Evolutionary conservation across 768 basidiomycete species (phyloP).

Genomic region (Naematelia encephala): DNA sequence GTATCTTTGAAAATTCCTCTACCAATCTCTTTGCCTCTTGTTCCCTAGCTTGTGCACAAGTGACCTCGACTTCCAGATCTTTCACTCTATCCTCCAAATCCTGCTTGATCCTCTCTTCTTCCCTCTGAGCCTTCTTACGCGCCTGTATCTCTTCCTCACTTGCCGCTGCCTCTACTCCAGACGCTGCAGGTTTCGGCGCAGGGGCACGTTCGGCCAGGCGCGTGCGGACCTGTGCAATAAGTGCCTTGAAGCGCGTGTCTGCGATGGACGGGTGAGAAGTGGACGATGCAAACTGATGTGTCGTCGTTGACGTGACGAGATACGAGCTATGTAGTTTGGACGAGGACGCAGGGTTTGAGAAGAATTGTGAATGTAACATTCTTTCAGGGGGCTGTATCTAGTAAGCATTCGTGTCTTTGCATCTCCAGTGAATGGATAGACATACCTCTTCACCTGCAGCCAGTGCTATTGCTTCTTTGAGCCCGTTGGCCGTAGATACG

Average conservation of each 20-base stretch:
- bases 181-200: constrained; percentile 8
- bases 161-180: not conserved
- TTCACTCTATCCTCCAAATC: constrained; percentile 43
- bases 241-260: constrained; percentile 31
- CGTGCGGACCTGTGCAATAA: constrained; percentile 31
- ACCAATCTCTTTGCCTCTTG: constrained; percentile 37
- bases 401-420: not conserved
- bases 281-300: constrained; percentile 33
- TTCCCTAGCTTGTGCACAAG: constrained; percentile 31
- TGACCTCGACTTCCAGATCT: constrained; percentile 44
- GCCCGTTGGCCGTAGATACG: constrained; percentile 41
- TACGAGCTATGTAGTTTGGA: constrained; percentile 1
- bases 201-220: constrained; percentile 15
- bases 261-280: constrained; percentile 46
- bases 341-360: constrained; percentile 11
- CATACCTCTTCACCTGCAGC: constrained; percentile 37
- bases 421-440: not conserved
- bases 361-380: constrained; percentile 44
- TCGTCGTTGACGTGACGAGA: constrained; percentile 8
- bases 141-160: constrained; percentile 26
- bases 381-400: constrained; percentile 32
- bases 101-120: constrained; percentile 24
- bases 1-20: constrained; percentile 29
- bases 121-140: constrained; percentile 29
- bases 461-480: constrained; percentile 35